These are phyloP conservation scores for Beauveria australis DNA, from an alignment of 2,329 filamentous ascomycete genomes.

Conservation along the genomic window DNA sequence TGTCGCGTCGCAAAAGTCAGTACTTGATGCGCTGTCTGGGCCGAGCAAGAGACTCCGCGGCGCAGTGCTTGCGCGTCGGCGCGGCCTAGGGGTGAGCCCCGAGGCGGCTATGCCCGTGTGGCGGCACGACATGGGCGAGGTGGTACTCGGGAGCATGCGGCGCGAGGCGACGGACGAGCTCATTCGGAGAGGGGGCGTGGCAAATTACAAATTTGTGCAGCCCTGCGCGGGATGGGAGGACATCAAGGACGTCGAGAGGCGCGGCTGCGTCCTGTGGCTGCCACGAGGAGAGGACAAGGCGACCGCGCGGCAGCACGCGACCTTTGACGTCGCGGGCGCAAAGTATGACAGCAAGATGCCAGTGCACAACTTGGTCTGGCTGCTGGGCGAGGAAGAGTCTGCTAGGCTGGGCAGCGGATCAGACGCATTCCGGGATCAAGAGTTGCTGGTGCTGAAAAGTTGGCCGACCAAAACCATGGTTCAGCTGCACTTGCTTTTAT, in stretches of 20 bases:
- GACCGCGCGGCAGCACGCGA: constrained; percentile 33
- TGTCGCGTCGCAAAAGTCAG: constrained; percentile 18
- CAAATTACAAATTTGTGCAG: constrained; percentile 31
- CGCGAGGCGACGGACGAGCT: constrained; percentile 38
- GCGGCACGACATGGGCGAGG: constrained; percentile 48
- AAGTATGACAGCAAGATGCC: constrained; percentile 31
- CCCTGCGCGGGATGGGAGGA: constrained; percentile 37
- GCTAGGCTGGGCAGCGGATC: constrained; percentile 29
- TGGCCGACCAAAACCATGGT: constrained; percentile 31
- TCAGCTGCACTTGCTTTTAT: constrained; percentile 42
- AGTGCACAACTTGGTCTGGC: constrained; percentile 43
- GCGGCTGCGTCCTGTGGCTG: constrained; percentile 39
- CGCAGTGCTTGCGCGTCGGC: constrained; percentile 13
- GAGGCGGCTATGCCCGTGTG: constrained; percentile 24
- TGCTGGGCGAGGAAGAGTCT: constrained; percentile 43
- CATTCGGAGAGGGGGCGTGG: constrained; percentile 25
- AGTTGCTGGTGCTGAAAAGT: constrained; percentile 34
- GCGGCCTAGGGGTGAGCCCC: constrained; percentile 2
- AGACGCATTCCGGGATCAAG: constrained; percentile 26
- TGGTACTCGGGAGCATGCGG: constrained; percentile 44
- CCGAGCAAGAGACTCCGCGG: constrained; percentile 12
- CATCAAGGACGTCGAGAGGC: constrained; percentile 28
- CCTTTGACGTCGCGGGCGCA: constrained; percentile 30
- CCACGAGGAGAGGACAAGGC: constrained; percentile 13
- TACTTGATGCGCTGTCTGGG: constrained; percentile 21